phyloP scores from a whole-genome alignment of 2,329 filamentous ascomycete species.

The Hymenoscyphus repandus region DNA sequence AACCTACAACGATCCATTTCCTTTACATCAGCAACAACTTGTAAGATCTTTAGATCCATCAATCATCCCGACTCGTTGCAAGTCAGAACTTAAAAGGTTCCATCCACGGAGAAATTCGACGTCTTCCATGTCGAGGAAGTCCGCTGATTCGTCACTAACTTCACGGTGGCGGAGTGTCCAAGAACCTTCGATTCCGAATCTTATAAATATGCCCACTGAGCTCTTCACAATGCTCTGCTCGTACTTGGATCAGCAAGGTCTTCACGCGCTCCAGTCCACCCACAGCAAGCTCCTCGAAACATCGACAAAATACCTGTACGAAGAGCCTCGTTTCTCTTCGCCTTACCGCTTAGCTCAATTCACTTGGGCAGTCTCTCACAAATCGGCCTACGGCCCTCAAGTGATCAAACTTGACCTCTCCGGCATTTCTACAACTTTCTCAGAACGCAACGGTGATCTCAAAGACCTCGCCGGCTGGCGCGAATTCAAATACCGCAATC shows the following conservation, averaged over 20 bases:
- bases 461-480: conserved; percentile 19
- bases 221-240: conserved; percentile 17
- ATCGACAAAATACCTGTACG: conserved; percentile 17
- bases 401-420: conserved; percentile 21
- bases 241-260: conserved; percentile 12
- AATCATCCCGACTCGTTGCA: background rate
- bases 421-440: conserved; percentile 7
- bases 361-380: conserved; percentile 14
- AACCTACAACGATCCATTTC: conserved; percentile 3
- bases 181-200: conserved; percentile 3
- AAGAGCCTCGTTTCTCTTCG: conserved; percentile 16
- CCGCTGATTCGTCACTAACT: conserved; percentile 11
- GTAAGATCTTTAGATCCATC: conserved; percentile 11
- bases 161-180: conserved; percentile 8
- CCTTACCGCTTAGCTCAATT: conserved; percentile 27
- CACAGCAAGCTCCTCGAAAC: conserved; percentile 15
- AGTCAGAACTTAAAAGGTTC: background rate
- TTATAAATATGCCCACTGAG: conserved; percentile 19
- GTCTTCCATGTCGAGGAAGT: conserved; percentile 12
- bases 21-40: background rate
- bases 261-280: conserved; percentile 16
- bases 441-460: conserved; percentile 2
- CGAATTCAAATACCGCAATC: conserved; percentile 22
- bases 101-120: conserved; percentile 9
- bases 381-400: conserved; percentile 13